Percentiles rank a stretch among this genome's conserved stretches.
phyloP scores from a whole-genome alignment of 2,329 filamentous ascomycete species.

The Clarireedia hainanense region DNA sequence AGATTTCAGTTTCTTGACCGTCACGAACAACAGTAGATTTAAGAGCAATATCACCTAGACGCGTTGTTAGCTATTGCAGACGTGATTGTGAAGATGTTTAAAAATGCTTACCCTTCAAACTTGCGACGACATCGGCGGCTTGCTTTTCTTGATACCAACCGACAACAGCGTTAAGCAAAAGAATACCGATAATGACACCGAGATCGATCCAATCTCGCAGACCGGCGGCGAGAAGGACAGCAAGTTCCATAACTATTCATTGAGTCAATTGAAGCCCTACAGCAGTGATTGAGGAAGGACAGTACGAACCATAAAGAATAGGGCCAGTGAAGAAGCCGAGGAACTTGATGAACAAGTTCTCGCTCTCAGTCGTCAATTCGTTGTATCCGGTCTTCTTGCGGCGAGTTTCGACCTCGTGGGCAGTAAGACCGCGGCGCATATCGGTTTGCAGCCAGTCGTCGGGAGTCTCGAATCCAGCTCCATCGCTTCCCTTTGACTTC shows the following conservation, averaged over 20 bases:
- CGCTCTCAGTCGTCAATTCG: conserved; percentile 66
- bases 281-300: neutral
- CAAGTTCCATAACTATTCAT: conserved; percentile 62
- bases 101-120: conserved; percentile 44
- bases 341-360: conserved; percentile 69
- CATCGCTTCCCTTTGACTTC: conserved; percentile 39
- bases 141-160: conserved; percentile 80
- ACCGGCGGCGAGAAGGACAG: conserved; percentile 65
- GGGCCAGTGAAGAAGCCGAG: conserved; percentile 68
- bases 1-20: conserved; percentile 59
- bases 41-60: conserved; percentile 64
- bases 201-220: conserved; percentile 71
- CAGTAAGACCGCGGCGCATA: conserved; percentile 54
- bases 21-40: conserved; percentile 61
- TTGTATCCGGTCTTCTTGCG: conserved; percentile 63
- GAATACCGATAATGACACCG: conserved; percentile 69
- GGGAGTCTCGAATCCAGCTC: conserved; percentile 36
- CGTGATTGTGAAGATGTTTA: neutral
- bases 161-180: conserved; percentile 66
- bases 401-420: conserved; percentile 52
- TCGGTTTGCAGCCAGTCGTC: conserved; percentile 65
- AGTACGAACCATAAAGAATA: conserved; percentile 63
- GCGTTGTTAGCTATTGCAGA: neutral
- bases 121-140: conserved; percentile 68
- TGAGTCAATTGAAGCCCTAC: conserved; percentile 9